These are phyloP conservation scores for Oryza punctata DNA, from an alignment of 176 grass and related monocot genomes.

Conservation along the genomic window DNA sequence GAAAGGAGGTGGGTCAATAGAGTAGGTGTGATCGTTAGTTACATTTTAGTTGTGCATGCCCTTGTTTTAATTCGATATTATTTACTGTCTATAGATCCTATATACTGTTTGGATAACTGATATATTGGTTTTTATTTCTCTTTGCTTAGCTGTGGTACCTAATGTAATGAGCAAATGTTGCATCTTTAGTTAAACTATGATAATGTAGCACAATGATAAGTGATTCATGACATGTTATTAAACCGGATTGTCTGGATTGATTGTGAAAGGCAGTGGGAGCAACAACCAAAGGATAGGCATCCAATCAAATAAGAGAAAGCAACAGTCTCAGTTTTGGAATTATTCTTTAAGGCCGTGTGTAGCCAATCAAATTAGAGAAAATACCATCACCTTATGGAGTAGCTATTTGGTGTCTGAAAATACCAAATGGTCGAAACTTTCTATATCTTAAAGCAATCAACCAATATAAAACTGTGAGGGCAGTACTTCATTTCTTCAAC, in stretches of 20 bases:
- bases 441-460: background rate
- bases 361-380: constrained; percentile 8
- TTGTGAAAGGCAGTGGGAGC: constrained; percentile 25
- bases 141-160: background rate
- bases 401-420: background rate
- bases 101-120: background rate
- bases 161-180: background rate
- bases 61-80: background rate
- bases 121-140: constrained; percentile 17
- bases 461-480: background rate
- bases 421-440: background rate
- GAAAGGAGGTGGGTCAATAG: background rate
- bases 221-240: background rate
- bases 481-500: constrained; percentile 12
- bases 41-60: background rate
- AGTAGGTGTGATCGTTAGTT: background rate
- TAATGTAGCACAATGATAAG: background rate
- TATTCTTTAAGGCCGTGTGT: background rate
- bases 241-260: constrained; percentile 1
- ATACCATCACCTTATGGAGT: background rate
- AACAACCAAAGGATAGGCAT: constrained; percentile 3
- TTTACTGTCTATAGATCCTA: constrained; percentile 15
- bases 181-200: background rate
- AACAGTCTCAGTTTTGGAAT: background rate
- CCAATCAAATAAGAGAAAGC: constrained; percentile 5